Base-by-base conservation (phyloP, 345 rosid species). In the Psidium guajava region DNA sequence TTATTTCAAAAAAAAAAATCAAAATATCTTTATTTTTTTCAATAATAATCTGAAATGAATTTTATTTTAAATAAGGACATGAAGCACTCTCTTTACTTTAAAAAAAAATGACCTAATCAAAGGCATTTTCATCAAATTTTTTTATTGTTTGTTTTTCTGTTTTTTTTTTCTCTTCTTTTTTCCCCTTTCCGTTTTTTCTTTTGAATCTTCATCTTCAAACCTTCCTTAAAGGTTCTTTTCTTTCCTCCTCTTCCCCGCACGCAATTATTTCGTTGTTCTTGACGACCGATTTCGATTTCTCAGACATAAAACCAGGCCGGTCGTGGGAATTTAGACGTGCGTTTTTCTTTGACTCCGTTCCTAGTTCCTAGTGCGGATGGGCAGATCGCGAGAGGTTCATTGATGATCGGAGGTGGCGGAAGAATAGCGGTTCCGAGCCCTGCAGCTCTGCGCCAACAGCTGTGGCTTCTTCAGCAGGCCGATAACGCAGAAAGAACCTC, bases 401-500 rank as follows among this genome's bases (percentile, higher is more conserved):
- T 50, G 74, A 22, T 21, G 57, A 82, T 51, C 83, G 10, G 54
- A 50, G 25, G 94, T 96, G 99, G 95, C 98, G 86, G 97, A 96
- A 85, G 98, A 96, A 81, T 98, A 93, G 88, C 89, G 98, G 85
- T 88, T 92, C 97, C 97, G 92, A 85, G 94, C 95, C 11, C 98
- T 85, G 47, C 86, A 86, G 50, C 88, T 91, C 59, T 95, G 99
- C 88, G 95, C 82, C 6, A 96, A 95, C 94, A 93, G 94, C 88
- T 96, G 98, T 83, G 98, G 97, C 3, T 96, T 96, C 88, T 96
- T 95, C 59, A 98, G 99, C 9, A 85, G 92, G 85, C 94, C 95
- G 58, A 90, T 98, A 4, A 95, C 94, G 0, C 95, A 91, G 85
- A 90, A 94, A n/a, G n/a, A n/a, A 36, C 73, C 91, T 96, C 21